Percentiles rank a stretch among this genome's conserved stretches.
Evolutionary conservation across 1,284 basidiomycete genomes (phyloP).

Genomic region (Apiotrichum mycotoxinovorans): DNA sequence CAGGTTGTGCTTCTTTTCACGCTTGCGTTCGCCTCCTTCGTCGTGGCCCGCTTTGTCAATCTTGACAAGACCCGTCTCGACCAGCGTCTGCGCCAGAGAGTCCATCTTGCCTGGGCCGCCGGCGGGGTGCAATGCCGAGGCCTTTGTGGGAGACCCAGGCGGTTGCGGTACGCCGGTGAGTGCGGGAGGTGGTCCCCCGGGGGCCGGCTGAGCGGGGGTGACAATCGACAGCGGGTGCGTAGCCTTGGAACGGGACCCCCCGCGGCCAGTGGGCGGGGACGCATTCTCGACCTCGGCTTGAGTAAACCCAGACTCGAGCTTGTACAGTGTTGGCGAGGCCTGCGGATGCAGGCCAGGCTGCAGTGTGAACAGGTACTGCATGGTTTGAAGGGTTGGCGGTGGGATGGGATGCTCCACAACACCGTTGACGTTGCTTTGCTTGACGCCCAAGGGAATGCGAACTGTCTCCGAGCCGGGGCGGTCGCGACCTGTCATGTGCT

Average conservation of each 20-base stretch:
- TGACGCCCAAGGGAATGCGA: constrained; percentile 25
- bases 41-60: constrained; percentile 38
- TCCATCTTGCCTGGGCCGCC: constrained; percentile 30
- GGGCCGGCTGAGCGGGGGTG: background rate
- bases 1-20: constrained; percentile 42
- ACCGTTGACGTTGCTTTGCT: constrained; percentile 3
- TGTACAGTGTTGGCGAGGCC: constrained; percentile 41
- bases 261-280: background rate
- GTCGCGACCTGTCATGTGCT: constrained; percentile 36
- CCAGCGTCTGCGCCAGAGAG: constrained; percentile 22
- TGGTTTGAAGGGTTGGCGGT: constrained; percentile 29
- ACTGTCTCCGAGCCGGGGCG: constrained; percentile 36
- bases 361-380: constrained; percentile 40
- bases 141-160: constrained; percentile 23
- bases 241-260: background rate
- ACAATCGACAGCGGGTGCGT: background rate
- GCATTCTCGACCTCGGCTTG: constrained; percentile 27
- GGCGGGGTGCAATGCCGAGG: constrained; percentile 33
- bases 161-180: background rate
- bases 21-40: constrained; percentile 34
- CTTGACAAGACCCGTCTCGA: constrained; percentile 37
- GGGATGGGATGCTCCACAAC: constrained; percentile 9
- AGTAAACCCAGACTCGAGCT: constrained; percentile 31
- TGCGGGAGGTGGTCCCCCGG: background rate
- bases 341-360: constrained; percentile 39